A percentile compares a stretch with the other conserved stretches of the same genome.
Evolutionary conservation across 805 yeast species (phyloP).

Genomic region (Candida multigemmis): DNA sequence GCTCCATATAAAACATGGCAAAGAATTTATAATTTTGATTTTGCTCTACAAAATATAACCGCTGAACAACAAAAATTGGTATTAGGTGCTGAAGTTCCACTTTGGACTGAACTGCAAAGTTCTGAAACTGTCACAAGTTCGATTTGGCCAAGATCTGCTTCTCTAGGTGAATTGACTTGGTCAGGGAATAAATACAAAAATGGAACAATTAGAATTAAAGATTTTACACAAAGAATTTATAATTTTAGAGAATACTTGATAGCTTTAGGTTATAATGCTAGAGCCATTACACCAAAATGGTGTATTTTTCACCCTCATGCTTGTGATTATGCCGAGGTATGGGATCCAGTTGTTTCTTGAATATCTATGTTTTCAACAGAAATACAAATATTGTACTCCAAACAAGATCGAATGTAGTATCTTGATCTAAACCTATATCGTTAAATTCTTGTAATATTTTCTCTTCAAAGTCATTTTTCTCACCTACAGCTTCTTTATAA

Average conservation of each 20-base stretch:
- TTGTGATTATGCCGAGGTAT: too few species aligned
- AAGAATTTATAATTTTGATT: conserved; percentile 26
- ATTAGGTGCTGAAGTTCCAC: conserved; percentile 29
- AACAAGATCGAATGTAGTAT: conserved; percentile 30
- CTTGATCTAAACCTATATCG: conserved; percentile 38
- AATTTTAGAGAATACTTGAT: conserved; percentile 31
- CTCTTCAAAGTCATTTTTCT: conserved; percentile 24
- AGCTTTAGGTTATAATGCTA: conserved; percentile 20
- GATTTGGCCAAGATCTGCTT: conserved; percentile 34
- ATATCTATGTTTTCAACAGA: too few species aligned
- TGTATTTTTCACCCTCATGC: conserved; percentile 28
- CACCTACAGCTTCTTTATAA: conserved; percentile 34
- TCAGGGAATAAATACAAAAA: conserved; percentile 24
- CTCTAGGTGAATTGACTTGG: conserved; percentile 33
- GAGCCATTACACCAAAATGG: conserved; percentile 27
- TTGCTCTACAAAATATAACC: conserved; percentile 20
- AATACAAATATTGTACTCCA: too few species aligned
- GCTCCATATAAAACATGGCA: conserved; percentile 38
- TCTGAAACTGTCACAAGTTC: conserved; percentile 16
- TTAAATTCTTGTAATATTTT: conserved; percentile 22
- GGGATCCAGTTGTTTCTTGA: too few species aligned
- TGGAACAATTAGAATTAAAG: conserved; percentile 17
- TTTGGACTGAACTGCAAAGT: conserved; percentile 33
- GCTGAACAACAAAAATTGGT: conserved; percentile 16
- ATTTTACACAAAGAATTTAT: conserved; percentile 23